Percentiles rank a stretch among this genome's conserved stretches.
Evolutionary conservation across 805 yeast genomes (phyloP).

Genomic region (Lipomyces anomalus): DNA sequence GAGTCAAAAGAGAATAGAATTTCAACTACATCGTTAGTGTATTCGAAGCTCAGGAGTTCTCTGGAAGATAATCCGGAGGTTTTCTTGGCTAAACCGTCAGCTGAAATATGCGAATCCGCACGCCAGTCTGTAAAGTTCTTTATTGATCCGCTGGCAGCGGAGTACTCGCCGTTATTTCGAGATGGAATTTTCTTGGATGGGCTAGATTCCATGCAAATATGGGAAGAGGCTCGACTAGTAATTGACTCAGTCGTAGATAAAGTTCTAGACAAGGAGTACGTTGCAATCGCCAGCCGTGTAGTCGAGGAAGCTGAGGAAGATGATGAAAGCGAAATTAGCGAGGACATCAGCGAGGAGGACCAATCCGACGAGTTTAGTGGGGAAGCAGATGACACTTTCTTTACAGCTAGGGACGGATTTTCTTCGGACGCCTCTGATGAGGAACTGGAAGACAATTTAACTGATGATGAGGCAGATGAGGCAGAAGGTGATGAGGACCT

Average conservation of each 20-base stretch:
- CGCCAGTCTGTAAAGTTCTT: slow-evolving; percentile 38
- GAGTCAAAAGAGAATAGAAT: too few species aligned
- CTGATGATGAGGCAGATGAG: slow-evolving; percentile 16
- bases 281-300: slow-evolving; percentile 41
- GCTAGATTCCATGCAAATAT: slow-evolving; percentile 81
- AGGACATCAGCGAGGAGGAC: slow-evolving; percentile 26
- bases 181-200: slow-evolving; percentile 84
- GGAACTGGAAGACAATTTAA: slow-evolving; percentile 13
- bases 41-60: background rate
- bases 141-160: slow-evolving; percentile 53
- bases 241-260: slow-evolving; percentile 70
- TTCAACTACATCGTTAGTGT: too few species aligned
- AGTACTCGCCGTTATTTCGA: slow-evolving; percentile 48
- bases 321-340: slow-evolving; percentile 25
- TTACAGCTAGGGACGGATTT: slow-evolving; percentile 9
- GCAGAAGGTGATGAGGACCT: slow-evolving; percentile 26
- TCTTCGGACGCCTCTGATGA: slow-evolving; percentile 9
- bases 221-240: slow-evolving; percentile 87
- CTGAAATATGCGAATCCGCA: slow-evolving; percentile 22
- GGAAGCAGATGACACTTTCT: slow-evolving; percentile 5
- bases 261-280: slow-evolving; percentile 52
- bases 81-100: slow-evolving; percentile 6
- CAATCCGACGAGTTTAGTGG: slow-evolving; percentile 27
- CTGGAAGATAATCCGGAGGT: slow-evolving; percentile 12
- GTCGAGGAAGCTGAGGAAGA: slow-evolving; percentile 29